phyloP scores from a whole-genome alignment of 345 rosid genomes.

The Orychophragmus violaceus region DNA sequence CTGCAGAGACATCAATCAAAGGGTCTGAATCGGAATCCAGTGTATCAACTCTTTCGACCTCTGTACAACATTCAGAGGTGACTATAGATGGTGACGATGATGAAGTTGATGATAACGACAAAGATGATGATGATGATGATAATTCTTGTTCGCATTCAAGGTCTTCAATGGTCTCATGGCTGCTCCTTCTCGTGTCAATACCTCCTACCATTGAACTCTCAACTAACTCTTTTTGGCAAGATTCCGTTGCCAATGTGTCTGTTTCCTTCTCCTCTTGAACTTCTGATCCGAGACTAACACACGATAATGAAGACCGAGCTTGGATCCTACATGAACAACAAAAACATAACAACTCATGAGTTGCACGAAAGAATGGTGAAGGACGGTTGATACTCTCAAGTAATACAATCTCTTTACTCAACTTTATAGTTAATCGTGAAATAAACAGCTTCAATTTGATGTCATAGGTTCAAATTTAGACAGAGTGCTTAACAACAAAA shows the following conservation, averaged over 20 bases:
- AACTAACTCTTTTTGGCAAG: conserved; percentile 25
- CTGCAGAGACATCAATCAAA: conserved; percentile 2
- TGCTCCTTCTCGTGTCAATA: background rate
- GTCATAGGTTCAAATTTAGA: background rate
- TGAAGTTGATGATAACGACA: background rate
- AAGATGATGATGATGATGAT: background rate
- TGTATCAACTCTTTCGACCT: conserved; percentile 7
- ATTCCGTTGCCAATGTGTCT: conserved; percentile 21
- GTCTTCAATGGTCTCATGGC: conserved; percentile 17
- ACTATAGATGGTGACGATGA: background rate
- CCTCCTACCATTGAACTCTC: conserved; percentile 15
- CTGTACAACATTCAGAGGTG: conserved; percentile 8
- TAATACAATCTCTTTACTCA: background rate
- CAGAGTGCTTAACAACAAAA: background rate
- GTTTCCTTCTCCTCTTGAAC: conserved; percentile 28
- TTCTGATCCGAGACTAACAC: conserved; percentile 37
- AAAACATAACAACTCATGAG: background rate
- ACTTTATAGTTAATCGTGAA: background rate
- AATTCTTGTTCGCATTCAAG: conserved; percentile 24
- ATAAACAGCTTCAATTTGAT: background rate
- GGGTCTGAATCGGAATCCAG: conserved; percentile 18
- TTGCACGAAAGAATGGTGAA: background rate
- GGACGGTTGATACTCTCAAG: background rate
- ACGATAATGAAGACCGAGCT: conserved; percentile 39
- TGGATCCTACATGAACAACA: conserved; percentile 40